Evolutionary conservation across 164 flowering plant species (phyloP), one percentile per base, ranked within the genome.

Genomic region (Pachysandra terminalis): DNA sequence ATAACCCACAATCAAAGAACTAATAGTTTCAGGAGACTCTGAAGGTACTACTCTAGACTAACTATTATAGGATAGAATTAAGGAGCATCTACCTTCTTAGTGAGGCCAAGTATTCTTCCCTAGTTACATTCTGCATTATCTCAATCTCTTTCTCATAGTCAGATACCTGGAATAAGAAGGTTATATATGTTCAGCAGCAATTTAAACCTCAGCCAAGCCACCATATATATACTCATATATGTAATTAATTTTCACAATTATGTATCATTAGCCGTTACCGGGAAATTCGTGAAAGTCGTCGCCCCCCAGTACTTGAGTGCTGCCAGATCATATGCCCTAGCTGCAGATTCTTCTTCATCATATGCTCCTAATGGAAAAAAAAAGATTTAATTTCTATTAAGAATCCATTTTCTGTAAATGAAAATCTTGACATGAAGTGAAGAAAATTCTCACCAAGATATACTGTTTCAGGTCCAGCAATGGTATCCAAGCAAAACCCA

Each of bases 221-320:
- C 51, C 6, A 10, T 1, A 5, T 45, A 45, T 32, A 40, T 40
- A 5, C 45, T 5, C 45, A 40, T 40, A 40, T 40, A 40, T 40
- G 10, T 10, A 40, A n/a, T n/a, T 10, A 40, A 40, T 10, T 40
- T 40, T 40, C 45, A 10, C 45, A 40, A n/a, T n/a, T n/a, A n/a
- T n/a, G n/a, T 40, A 40, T 40, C 45, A 5, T 32, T 37, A 28
- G 15, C 27, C 9, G 24, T 19, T 76, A 87, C 88, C 19, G 84
- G 85, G 32, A 82, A 85, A 45, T 85, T 87, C 14, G 86, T 87
- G 68, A 83, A 79, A 32, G 89, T 83, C 9, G 84, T 66, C 4
- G 81, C 27, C n/a, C 91, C 91, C 88, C 88, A 87, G 68, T 87
- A 87, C 70, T 84, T 87, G 25, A 87, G 79, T 19, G 88, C 91